phyloP scores from a whole-genome alignment of 768 basidiomycete genomes.

The Mycena kentingensis region DNA sequence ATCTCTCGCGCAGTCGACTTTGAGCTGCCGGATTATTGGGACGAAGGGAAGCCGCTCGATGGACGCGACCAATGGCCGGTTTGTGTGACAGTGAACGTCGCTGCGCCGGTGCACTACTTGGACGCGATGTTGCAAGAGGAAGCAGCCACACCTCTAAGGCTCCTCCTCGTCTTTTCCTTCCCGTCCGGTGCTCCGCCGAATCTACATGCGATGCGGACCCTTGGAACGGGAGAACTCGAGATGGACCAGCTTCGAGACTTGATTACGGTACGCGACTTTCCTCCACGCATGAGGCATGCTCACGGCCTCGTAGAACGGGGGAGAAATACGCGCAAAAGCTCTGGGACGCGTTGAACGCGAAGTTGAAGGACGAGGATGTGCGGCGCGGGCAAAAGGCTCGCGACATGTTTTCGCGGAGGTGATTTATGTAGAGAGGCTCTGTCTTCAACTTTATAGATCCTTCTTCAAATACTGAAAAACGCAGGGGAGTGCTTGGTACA shows the following conservation, averaged over 20 bases:
- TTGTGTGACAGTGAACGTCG: constrained; percentile 76
- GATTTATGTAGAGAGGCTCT: too few species aligned
- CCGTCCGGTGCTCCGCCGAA: constrained; percentile 36
- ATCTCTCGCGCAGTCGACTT: constrained; percentile 67
- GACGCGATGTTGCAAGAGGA: constrained; percentile 79
- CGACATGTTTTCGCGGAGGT: constrained; percentile 47
- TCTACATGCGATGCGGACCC: constrained; percentile 63
- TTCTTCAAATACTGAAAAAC: too few species aligned
- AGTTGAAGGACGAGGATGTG: constrained; percentile 65
- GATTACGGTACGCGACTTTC: constrained; percentile 47
- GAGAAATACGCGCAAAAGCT: constrained; percentile 65
- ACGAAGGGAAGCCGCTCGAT: constrained; percentile 70
- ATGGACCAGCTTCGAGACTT: constrained; percentile 50
- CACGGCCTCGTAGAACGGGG: constrained; percentile 44
- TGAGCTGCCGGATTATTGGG: constrained; percentile 86
- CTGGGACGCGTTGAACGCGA: constrained; percentile 57
- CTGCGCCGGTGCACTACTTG: constrained; percentile 58
- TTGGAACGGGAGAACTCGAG: constrained; percentile 64
- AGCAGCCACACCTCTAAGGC: constrained; percentile 57
- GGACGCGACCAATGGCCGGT: constrained; percentile 74
- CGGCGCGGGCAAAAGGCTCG: constrained; percentile 62
- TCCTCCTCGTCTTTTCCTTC: constrained; percentile 70
- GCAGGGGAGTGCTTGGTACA: too few species aligned
- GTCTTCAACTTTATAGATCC: too few species aligned
- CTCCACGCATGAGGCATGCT: background rate